Conservation (phyloP, 2,329 filamentous ascomycete species). For the Amylocarpus encephaloides region DNA sequence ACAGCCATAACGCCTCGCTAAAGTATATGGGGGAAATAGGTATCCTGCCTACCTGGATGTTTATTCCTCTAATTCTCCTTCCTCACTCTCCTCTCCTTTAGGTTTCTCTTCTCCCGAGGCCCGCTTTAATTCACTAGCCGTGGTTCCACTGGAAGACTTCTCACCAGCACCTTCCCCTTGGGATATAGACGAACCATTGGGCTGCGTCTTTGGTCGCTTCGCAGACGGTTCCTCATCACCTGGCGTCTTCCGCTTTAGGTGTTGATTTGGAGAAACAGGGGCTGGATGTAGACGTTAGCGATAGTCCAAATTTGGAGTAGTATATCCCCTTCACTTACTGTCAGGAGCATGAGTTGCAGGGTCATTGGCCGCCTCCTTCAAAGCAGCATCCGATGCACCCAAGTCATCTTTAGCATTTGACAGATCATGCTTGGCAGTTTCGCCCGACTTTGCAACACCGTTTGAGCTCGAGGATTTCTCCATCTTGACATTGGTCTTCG, state of each 20-base stretch:
- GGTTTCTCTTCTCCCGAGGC: background rate
- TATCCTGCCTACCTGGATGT: too few relatives aligned
- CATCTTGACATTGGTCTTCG: conserved; percentile 5
- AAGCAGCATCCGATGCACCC: background rate
- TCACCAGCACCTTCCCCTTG: background rate
- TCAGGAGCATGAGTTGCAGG: conserved; percentile 22
- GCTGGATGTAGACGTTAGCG: background rate
- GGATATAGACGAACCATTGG: background rate
- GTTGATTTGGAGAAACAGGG: conserved; percentile 2
- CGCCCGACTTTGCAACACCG: background rate
- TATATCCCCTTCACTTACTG: conserved; percentile 1
- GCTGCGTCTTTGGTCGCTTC: conserved; percentile 12
- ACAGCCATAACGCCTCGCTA: too few relatives aligned
- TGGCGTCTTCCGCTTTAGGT: conserved; percentile 15
- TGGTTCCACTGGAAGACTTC: background rate
- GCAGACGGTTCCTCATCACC: conserved; percentile 3
- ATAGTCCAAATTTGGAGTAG: background rate
- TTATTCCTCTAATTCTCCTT: conserved; percentile 23
- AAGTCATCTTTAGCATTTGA: background rate
- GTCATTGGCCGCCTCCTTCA: conserved; percentile 26
- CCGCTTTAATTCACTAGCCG: background rate
- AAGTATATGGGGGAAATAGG: too few relatives aligned
- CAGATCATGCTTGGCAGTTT: background rate
- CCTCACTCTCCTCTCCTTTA: conserved; percentile 18
- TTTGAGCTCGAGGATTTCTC: conserved; percentile 1